These are phyloP conservation scores for Aspergillus brasiliensis DNA, from an alignment of 2,329 filamentous ascomycete genomes.

Conservation along the genomic window DNA sequence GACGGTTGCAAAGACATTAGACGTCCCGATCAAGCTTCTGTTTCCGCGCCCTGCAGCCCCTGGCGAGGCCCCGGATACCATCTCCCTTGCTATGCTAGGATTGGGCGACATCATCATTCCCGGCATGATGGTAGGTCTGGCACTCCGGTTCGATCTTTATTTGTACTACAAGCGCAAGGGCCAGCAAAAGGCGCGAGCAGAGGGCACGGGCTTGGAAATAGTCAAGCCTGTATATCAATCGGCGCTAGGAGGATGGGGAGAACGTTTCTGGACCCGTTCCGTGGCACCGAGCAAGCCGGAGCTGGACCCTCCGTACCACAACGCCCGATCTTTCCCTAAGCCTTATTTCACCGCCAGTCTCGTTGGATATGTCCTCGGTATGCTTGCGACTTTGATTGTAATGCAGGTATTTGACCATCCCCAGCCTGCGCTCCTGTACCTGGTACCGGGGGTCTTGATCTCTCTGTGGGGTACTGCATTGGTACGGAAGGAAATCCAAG, in stretches of 20 bases:
- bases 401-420: constrained; percentile 78
- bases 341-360: constrained; percentile 81
- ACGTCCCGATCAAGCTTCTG: constrained; percentile 89
- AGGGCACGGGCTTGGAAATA: constrained; percentile 21
- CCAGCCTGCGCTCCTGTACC: constrained; percentile 87
- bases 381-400: constrained; percentile 74
- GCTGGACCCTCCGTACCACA: constrained; percentile 37
- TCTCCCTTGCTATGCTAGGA: constrained; percentile 73
- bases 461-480: constrained; percentile 75
- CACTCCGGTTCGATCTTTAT: constrained; percentile 88
- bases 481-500: constrained; percentile 67
- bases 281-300: constrained; percentile 28
- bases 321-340: constrained; percentile 67
- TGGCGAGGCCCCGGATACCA: constrained; percentile 44
- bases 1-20: constrained; percentile 77
- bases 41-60: constrained; percentile 67
- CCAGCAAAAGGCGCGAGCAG: constrained; percentile 45
- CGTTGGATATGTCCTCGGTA: constrained; percentile 74
- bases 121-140: constrained; percentile 84
- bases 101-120: constrained; percentile 93
- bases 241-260: constrained; percentile 76
- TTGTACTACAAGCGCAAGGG: constrained; percentile 72
- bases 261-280: constrained; percentile 72
- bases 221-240: constrained; percentile 48
- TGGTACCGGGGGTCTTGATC: constrained; percentile 81